These are phyloP conservation scores for Agapanthus africanus DNA, from an alignment of 106 monocot species.

Conservation along the genomic window DNA sequence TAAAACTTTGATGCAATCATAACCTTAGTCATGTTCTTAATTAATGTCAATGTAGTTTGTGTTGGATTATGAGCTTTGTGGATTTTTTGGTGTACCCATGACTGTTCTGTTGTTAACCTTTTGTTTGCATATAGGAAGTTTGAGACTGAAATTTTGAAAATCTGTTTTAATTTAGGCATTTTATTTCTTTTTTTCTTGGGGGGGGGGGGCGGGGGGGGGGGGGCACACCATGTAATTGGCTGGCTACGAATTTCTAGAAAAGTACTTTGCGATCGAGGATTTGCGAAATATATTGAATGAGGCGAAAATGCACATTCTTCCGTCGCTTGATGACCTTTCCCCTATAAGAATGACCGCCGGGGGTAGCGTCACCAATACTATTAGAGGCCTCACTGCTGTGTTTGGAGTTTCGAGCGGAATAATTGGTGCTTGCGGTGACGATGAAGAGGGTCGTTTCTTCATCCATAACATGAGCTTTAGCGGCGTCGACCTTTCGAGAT, in stretches of 20 bases:
- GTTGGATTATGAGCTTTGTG: too few relatives aligned
- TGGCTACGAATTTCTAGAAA: background rate
- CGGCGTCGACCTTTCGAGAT: slow-evolving; percentile 73
- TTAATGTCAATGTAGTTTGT: too few relatives aligned
- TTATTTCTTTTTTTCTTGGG: too few relatives aligned
- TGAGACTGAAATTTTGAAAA: background rate
- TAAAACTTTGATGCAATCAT: too few relatives aligned
- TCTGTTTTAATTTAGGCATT: background rate
- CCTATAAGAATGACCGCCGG: slow-evolving; percentile 72
- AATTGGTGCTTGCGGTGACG: slow-evolving; percentile 86
- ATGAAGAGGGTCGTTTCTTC: slow-evolving; percentile 62
- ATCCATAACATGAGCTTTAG: slow-evolving; percentile 48
- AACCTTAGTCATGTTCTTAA: too few relatives aligned
- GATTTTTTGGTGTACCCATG: background rate
- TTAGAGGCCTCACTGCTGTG: slow-evolving; percentile 64
- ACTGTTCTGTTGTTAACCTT: background rate
- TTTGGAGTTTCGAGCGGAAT: slow-evolving; percentile 80
- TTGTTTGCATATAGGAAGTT: background rate
- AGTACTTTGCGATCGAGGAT: slow-evolving; percentile 59
- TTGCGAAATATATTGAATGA: slow-evolving; percentile 59
- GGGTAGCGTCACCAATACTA: slow-evolving; percentile 85
- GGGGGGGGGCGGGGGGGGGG: too few relatives aligned
- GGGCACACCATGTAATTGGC: too few relatives aligned
- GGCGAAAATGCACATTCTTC: slow-evolving; percentile 49
- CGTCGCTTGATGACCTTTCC: slow-evolving; percentile 29